phyloP scores from a whole-genome alignment of 441 rosid species.

The Eruca vesicaria region DNA sequence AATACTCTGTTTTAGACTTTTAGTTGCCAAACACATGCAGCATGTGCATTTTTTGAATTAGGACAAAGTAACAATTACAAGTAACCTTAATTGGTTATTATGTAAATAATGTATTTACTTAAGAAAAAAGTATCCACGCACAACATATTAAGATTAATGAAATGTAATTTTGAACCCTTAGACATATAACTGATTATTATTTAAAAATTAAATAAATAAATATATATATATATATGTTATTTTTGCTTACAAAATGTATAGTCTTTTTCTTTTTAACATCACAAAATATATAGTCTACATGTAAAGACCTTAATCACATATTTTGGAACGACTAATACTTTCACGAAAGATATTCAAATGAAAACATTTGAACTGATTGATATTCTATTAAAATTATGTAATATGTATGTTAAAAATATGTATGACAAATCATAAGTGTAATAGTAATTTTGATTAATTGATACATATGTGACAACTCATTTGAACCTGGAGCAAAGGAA shows the following conservation, averaged over 20 bases:
- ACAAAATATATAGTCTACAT: too few relatives aligned
- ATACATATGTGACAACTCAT: background rate
- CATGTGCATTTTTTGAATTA: background rate
- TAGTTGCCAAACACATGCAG: background rate
- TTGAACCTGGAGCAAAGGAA: background rate
- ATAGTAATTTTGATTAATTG: background rate
- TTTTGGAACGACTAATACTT: background rate
- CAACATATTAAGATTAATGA: background rate
- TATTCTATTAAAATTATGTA: background rate
- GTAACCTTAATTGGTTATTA: background rate
- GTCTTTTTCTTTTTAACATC: too few relatives aligned
- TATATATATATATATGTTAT: too few relatives aligned
- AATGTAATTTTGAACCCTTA: background rate
- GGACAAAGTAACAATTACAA: background rate
- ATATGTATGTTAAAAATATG: background rate
- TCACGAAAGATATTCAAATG: background rate
- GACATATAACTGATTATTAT: too few relatives aligned
- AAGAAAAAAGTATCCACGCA: background rate
- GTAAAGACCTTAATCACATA: background rate
- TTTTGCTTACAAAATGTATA: too few relatives aligned
- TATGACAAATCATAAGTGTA: background rate
- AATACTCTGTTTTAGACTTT: background rate
- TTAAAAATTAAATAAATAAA: too few relatives aligned
- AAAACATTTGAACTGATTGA: background rate
- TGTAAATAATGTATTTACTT: background rate